Conservation (phyloP, 2,329 filamentous ascomycete species). For the Aaosphaeria arxii region DNA sequence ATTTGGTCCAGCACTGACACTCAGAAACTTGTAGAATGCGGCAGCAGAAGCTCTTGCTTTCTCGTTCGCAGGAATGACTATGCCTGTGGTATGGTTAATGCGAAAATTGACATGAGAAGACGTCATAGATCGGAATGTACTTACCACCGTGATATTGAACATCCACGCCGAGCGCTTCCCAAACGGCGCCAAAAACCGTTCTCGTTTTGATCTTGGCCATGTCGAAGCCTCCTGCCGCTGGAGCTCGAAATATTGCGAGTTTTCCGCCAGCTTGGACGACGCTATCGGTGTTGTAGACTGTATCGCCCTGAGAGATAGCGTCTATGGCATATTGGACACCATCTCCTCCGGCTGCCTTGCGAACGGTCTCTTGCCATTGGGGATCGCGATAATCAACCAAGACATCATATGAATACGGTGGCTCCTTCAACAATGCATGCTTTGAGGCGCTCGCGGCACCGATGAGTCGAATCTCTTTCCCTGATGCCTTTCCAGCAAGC, state of each 20-base stretch:
- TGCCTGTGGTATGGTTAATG: too few species aligned
- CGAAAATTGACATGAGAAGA: too few species aligned
- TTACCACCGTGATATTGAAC: constrained; percentile 34
- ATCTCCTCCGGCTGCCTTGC: constrained; percentile 10
- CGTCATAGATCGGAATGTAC: not conserved
- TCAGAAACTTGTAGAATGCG: constrained; percentile 38
- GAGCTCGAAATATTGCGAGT: constrained; percentile 25
- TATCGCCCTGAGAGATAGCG: constrained; percentile 40
- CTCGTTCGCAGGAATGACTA: too few species aligned
- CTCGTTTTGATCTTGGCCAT: constrained; percentile 27
- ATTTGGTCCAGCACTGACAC: constrained; percentile 9
- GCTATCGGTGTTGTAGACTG: constrained; percentile 29
- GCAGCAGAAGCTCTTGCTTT: constrained; percentile 26
- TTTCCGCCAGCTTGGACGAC: constrained; percentile 24
- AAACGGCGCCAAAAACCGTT: constrained; percentile 42
- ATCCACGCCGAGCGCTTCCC: constrained; percentile 42
- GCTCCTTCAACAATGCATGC: constrained; percentile 21
- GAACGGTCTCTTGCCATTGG: constrained; percentile 33
- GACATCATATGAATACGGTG: constrained; percentile 38
- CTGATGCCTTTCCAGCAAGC: constrained; percentile 11
- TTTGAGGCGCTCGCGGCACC: constrained; percentile 22
- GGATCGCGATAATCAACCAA: constrained; percentile 40
- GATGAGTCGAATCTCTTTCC: constrained; percentile 17
- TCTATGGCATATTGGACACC: constrained; percentile 40
- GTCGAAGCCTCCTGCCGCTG: constrained; percentile 23